Evolutionary conservation across 2,329 filamentous ascomycete species (phyloP).

Genomic region (Epichloe gansuensis): DNA sequence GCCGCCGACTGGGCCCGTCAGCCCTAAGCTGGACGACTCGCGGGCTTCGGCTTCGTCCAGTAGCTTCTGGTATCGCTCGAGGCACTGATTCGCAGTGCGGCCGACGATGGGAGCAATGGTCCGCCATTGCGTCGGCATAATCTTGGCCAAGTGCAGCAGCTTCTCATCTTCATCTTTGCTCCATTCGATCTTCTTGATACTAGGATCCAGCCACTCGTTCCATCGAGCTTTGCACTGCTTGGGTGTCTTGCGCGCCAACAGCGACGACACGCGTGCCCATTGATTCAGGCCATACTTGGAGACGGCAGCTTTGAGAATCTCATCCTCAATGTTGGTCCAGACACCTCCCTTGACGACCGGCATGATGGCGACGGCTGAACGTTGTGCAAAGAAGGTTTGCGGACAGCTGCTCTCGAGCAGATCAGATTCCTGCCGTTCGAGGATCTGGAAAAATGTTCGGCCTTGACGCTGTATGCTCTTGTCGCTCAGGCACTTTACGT

Average conservation of each 20-base stretch:
- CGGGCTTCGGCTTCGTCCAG: slow-evolving; percentile 89
- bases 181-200: slow-evolving; percentile 98
- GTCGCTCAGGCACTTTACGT: neutral
- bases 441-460: slow-evolving; percentile 3
- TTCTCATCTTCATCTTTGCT: slow-evolving; percentile 98
- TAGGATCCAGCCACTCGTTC: slow-evolving; percentile 96
- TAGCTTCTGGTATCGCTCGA: slow-evolving; percentile 93
- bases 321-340: slow-evolving; percentile 75
- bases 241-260: slow-evolving; percentile 91
- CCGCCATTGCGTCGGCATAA: slow-evolving; percentile 99
- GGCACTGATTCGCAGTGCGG: slow-evolving; percentile 89
- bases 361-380: slow-evolving; percentile 34
- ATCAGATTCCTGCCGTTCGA: neutral
- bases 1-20: slow-evolving; percentile 75
- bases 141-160: slow-evolving; percentile 86
- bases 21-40: slow-evolving; percentile 70
- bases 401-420: neutral
- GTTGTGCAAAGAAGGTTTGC: neutral
- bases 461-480: neutral
- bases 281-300: slow-evolving; percentile 94
- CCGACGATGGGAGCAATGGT: slow-evolving; percentile 96
- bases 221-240: slow-evolving; percentile 99
- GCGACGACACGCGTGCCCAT: slow-evolving; percentile 95
- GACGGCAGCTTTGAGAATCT: slow-evolving; percentile 91
- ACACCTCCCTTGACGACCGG: slow-evolving; percentile 64